Evolutionary conservation across 75 land plant species (phyloP).

Genomic region (Azolla pinnata): DNA sequence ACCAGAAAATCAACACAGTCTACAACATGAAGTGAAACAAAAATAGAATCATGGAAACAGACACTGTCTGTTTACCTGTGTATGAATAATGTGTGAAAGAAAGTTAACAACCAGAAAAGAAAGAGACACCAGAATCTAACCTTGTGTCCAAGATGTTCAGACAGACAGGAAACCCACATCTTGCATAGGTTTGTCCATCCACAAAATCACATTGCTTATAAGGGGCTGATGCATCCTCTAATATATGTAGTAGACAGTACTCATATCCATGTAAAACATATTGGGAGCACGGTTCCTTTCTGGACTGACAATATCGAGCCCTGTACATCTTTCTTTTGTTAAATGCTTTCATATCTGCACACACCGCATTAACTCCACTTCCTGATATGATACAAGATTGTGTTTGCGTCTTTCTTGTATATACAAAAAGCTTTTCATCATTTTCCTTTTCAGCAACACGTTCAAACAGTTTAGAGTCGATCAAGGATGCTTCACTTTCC

Average conservation of each 20-base stretch:
- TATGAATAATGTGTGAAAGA: too few species aligned
- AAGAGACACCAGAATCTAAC: not conserved
- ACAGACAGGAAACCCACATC: slow-evolving; percentile 21
- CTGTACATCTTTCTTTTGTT: slow-evolving; percentile 4
- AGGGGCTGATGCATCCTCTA: slow-evolving; percentile 25
- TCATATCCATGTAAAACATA: slow-evolving; percentile 17
- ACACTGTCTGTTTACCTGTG: too few species aligned
- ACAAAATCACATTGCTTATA: slow-evolving; percentile 27
- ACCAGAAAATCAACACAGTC: not conserved
- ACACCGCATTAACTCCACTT: not conserved
- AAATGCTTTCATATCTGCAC: not conserved
- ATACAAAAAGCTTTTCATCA: too few species aligned
- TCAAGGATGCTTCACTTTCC: too few species aligned
- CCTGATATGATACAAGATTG: not conserved
- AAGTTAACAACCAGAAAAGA: not conserved
- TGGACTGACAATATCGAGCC: slow-evolving; percentile 14
- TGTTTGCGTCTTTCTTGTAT: not conserved
- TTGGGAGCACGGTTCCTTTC: slow-evolving; percentile 7
- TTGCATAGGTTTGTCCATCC: not conserved
- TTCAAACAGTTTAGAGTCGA: too few species aligned
- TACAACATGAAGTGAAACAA: not conserved
- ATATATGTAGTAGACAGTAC: slow-evolving; percentile 24
- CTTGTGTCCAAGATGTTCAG: slow-evolving; percentile 10
- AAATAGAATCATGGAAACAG: too few species aligned
- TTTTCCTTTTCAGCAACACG: too few species aligned